Base-by-base conservation (phyloP, 768 basidiomycete genomes). In the Leucocoprinus leucothites region DNA sequence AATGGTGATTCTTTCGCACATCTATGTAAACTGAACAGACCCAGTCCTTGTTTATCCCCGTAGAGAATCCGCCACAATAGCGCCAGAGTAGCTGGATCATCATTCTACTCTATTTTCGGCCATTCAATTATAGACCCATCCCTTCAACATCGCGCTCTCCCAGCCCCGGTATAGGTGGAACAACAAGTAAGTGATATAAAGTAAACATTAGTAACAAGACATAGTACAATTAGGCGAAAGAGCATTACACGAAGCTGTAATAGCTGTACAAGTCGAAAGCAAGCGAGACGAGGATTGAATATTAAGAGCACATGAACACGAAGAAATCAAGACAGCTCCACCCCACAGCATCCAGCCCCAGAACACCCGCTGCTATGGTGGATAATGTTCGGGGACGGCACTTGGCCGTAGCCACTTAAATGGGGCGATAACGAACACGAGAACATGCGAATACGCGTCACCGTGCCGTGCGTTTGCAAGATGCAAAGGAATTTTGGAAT, bases 401-500 rank as follows among this genome's bases (percentile, higher is more conserved):
- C 18, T 38, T 4, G 19, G 34, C 47, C 53, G 31, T 51, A 22
- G 42, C 44, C 38, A 38, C 38, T 38, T 4, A 3, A 38, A 4
- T 38, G 31, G 31, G 31, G 38, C 38, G 11, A 38, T 38, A 38
- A n/a, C 3, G 38, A n/a, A 13, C 16, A 38, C 16, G 16, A 38
- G 16, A 38, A 11, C 38, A 38, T 38, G 38, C 4, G 5, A 13
- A 8, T 38, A 38, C 11, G 16, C 22, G 45, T 69, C 64, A 76
- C 40, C 75, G 72, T 21, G 71, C 57, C 48, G 63, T 62, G 43
- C 70, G 71, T 53, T 70, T 65, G 61, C 78, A 79, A 49, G 76
- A 72, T 4, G 71, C 67, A 57, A 71, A 76, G 0, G 69, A 68
- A 6, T 71, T 63, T 62, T 78, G 78, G 62, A 78, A 79, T 68